These are phyloP conservation scores for Ganoderma resinaceum DNA, from an alignment of 1,284 basidiomycete species.

Conservation along the genomic window DNA sequence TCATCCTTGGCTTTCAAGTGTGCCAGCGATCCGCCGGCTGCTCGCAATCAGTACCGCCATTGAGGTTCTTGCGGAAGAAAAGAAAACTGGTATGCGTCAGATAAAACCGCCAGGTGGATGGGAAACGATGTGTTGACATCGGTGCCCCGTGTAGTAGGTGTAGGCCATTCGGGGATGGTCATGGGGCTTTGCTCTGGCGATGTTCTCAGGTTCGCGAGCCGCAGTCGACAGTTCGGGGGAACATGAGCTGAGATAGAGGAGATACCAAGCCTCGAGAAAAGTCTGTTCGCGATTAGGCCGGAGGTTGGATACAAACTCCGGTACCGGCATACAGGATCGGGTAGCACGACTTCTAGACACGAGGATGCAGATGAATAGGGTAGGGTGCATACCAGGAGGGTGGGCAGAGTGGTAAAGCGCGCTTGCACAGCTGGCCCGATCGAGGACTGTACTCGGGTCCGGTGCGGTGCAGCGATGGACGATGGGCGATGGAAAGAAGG, in stretches of 20 bases:
- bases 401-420: neutral
- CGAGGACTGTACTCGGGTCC: conserved; percentile 5
- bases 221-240: conserved; percentile 18
- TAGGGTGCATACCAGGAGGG: neutral
- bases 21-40: neutral
- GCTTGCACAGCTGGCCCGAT: conserved; percentile 14
- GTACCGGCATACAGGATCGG: neutral
- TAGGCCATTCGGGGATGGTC: conserved; percentile 12
- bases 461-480: conserved; percentile 6
- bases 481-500: conserved; percentile 2
- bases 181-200: conserved; percentile 12
- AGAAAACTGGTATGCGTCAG: neutral
- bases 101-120: neutral
- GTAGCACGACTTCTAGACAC: neutral
- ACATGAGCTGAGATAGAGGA: neutral
- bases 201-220: conserved; percentile 22
- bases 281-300: neutral
- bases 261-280: neutral
- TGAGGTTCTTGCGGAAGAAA: conserved; percentile 3
- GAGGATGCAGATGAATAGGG: neutral
- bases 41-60: neutral
- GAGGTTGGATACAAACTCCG: neutral
- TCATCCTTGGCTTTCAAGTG: neutral
- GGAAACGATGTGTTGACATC: neutral
- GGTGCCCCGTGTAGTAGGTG: neutral